Evolutionary conservation across 495 filamentous ascomycete genomes (phyloP).

Genomic region (Chaetomium cochliodes): DNA sequence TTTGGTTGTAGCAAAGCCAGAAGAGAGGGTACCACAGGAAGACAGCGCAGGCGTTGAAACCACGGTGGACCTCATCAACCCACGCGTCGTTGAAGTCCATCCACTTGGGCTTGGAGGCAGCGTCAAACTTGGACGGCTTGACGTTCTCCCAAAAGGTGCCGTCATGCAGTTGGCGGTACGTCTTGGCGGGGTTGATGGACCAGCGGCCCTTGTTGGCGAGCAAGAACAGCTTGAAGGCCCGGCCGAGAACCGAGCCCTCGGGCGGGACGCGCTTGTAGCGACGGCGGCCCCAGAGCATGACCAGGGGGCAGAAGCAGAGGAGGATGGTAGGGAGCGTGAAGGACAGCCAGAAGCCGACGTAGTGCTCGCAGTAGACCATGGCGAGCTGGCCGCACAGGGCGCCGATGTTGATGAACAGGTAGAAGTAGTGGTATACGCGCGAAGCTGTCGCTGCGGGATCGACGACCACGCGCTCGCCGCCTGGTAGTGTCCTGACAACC

Average conservation of each 20-base stretch:
- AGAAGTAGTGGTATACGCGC: conserved; percentile 64
- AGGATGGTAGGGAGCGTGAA: conserved; percentile 60
- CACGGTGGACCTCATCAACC: conserved; percentile 47
- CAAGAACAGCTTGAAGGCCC: conserved; percentile 54
- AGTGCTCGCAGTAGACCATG: conserved; percentile 68
- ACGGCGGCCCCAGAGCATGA: conserved; percentile 61
- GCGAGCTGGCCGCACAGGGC: conserved; percentile 51
- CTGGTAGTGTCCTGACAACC: conserved; percentile 46
- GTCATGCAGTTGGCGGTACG: conserved; percentile 54
- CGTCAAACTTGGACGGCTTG: conserved; percentile 59
- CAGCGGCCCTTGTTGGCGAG: conserved; percentile 64
- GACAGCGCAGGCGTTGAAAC: conserved; percentile 67
- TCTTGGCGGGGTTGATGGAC: conserved; percentile 55
- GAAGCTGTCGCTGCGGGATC: conserved; percentile 63
- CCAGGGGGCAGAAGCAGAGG: conserved; percentile 58
- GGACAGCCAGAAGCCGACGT: conserved; percentile 75
- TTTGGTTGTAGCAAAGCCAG: conserved; percentile 51
- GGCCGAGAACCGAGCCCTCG: conserved; percentile 61
- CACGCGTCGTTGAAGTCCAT: conserved; percentile 73
- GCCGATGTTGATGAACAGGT: conserved; percentile 70
- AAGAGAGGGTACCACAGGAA: conserved; percentile 60
- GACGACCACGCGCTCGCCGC: conserved; percentile 65
- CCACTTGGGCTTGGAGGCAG: conserved; percentile 54
- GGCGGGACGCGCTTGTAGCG: conserved; percentile 60
- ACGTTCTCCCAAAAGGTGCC: conserved; percentile 62